Base-by-base conservation (phyloP, 2,329 filamentous ascomycete genomes). In the Septoria petroselini region DNA sequence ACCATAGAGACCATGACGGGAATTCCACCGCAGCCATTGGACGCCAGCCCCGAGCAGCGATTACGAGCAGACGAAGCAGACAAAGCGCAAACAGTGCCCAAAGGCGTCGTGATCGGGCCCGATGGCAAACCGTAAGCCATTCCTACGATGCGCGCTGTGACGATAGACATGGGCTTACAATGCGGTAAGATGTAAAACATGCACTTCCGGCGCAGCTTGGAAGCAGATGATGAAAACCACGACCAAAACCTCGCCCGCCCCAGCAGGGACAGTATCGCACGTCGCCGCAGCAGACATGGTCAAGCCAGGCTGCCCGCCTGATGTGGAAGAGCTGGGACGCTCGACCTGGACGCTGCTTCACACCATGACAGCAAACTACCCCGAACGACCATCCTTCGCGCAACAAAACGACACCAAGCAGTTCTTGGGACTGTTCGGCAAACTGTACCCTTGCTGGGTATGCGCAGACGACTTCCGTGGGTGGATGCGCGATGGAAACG, bases 311-410 rank as follows among this genome's bases (percentile, higher is more conserved):
- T 97, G 91, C 67, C 93, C 93, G 0, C 86, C 93, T 1, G 91
- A 97, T 66, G 88, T 96, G 57, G 89, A 95, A 66, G 73, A 77
- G 12, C 83, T 98, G 3, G 93, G 93, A 41, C 87, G 90, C 55
- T 84, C 84, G 53, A 88, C 89, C 9, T 98, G 93, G 93, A 96
- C 90, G 0, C 79, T 98, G 15, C 81, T 98, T 1, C 93, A 98
- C 74, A 85, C 86, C 7, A 87, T 98, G 58, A 88, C 91, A 11
- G 93, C 91, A 0, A 82, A 82, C 11, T 98, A 97, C 68, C 93
- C 93, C 1, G 75, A 78, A 6, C 70, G 67, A 6, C 89, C 93
- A 0, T 81, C 84, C 0, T 68, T 75, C 1, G 69, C 75, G 7
- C 81, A 95, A 61, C 89, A 96, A 67, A 73, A 74, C 23, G 86